Conservation (phyloP, 2,329 filamentous ascomycete genomes). For the Pseudocercospora fijiensis region DNA sequence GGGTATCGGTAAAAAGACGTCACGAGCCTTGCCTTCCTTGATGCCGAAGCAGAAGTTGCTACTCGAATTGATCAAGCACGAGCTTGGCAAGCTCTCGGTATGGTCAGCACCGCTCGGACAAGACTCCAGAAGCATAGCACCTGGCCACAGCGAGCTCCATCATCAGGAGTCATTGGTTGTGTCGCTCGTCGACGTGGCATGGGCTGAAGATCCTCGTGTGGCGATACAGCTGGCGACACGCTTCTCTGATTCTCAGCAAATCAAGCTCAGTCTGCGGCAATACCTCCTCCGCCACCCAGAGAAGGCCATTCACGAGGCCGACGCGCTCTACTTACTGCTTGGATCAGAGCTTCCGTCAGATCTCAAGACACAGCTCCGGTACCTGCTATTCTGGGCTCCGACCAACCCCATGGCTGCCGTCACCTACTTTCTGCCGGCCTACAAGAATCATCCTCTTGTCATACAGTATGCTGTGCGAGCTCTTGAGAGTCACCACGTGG, state of each 20-base stretch:
- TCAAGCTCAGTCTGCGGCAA: slow-evolving; percentile 74
- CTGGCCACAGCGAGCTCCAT: slow-evolving; percentile 40
- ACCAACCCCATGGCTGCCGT: slow-evolving; percentile 91
- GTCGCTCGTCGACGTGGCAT: slow-evolving; percentile 75
- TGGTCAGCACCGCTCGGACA: slow-evolving; percentile 83
- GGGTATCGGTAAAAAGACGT: slow-evolving; percentile 53
- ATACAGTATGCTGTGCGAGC: slow-evolving; percentile 97
- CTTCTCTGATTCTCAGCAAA: slow-evolving; percentile 67
- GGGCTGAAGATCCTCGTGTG: slow-evolving; percentile 79
- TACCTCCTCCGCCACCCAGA: slow-evolving; percentile 80
- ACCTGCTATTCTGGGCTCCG: slow-evolving; percentile 87
- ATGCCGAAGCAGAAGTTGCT: slow-evolving; percentile 82
- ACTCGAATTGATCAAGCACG: slow-evolving; percentile 75
- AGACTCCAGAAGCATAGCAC: slow-evolving; percentile 42
- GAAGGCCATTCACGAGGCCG: slow-evolving; percentile 75
- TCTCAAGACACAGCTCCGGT: slow-evolving; percentile 83
- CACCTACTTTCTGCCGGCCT: slow-evolving; percentile 88
- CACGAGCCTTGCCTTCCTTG: slow-evolving; percentile 62
- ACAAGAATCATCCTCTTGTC: slow-evolving; percentile 86
- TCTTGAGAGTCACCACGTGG: slow-evolving; percentile 89
- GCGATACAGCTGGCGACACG: slow-evolving; percentile 81
- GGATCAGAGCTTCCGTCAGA: slow-evolving; percentile 74
- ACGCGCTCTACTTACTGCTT: slow-evolving; percentile 79
- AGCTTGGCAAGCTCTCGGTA: slow-evolving; percentile 77
- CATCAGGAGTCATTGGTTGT: slow-evolving; percentile 40